Percentiles rank a stretch among this genome's conserved stretches.
Conservation (phyloP, 371 early-diverging fungal genomes). For the Caulochytrium protostelioides region DNA sequence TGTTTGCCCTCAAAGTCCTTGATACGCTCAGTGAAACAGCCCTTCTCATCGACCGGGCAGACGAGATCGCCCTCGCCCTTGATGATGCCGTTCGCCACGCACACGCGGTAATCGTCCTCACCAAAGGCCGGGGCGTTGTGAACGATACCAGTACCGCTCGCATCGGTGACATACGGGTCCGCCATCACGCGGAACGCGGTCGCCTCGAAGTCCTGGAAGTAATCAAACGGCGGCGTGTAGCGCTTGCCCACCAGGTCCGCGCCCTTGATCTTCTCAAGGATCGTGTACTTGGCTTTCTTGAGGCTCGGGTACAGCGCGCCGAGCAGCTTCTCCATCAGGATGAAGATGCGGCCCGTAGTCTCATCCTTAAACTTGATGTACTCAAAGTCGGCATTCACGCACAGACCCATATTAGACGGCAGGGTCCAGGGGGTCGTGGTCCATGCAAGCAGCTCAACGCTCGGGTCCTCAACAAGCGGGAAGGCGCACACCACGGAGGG, state of each 20-base stretch:
- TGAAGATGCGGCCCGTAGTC: constrained; percentile 55
- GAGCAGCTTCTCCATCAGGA: constrained; percentile 68
- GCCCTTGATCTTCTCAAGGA: constrained; percentile 65
- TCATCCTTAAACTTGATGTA: constrained; percentile 78
- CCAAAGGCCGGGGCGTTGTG: constrained; percentile 99
- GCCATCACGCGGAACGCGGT: constrained; percentile 65
- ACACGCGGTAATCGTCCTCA: constrained; percentile 99
- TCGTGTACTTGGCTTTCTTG: constrained; percentile 79
- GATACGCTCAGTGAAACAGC: constrained; percentile 65
- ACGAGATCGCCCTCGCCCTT: constrained; percentile 68
- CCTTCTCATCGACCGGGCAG: constrained; percentile 89
- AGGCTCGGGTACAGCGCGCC: constrained; percentile 76
- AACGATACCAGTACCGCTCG: constrained; percentile 98
- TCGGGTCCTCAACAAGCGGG: constrained; percentile 63
- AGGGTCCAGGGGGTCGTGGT: constrained; percentile 99
- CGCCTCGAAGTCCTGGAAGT: constrained; percentile 39
- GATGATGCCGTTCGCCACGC: constrained; percentile 63
- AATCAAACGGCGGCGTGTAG: constrained; percentile 83
- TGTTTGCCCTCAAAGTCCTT: constrained; percentile 71
- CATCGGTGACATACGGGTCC: constrained; percentile 88
- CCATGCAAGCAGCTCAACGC: constrained; percentile 82
- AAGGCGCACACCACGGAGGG: constrained; percentile 87
- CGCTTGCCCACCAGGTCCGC: constrained; percentile 65
- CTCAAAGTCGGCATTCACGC: constrained; percentile 80
- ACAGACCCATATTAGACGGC: constrained; percentile 88